Evolutionary conservation across 306 rosid genomes (phyloP), one percentile per base, ranked within the genome.

Genomic region (Inga leiocalycina): DNA sequence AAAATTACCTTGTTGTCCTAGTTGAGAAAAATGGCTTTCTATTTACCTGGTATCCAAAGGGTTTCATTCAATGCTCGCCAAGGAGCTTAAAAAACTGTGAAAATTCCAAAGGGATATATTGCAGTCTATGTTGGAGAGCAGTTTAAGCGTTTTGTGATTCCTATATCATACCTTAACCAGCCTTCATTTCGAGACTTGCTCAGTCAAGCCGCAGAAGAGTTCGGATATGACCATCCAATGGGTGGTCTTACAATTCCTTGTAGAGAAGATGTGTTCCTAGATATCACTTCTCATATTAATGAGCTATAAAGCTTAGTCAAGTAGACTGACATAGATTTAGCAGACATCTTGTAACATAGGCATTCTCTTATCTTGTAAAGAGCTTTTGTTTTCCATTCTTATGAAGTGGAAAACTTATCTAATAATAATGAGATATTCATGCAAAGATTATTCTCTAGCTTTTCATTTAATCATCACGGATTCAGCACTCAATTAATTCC

Each of bases 41-140:
- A 7, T 41, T 43, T 83, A 1, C 84, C 86, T 22, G 32, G 51
- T 20, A 78, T 45, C 51, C 20, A 6, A 51, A 51, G 57, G 57
- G 20, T 13, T 51, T 51, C 57, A 3, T 51, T 16, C 57, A 51
- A 51, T 51, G 56, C 56, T 51, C 4, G 56, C 20, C 20, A 51
- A 51, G 56, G 17, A 51, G 35, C 59, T 64, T 37, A 62, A 14
- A 80, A 79, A 61, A 2, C 22, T 56, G 16, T 27, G 12, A 86
- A 81, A 34, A 85, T 89, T 14, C 85, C 87, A 9, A 89, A 80
- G 64, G 88, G 48, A 4, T 39, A 19, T 68, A 0, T 68, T 68
- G 49, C 16, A 37, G 30, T 68, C 7, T 39, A 68, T 39, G 49
- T 39, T 68, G 49, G 74, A 39, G 74, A 68, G 8, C 20, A 68